A percentile compares a stretch with the other conserved stretches of the same genome.
phyloP scores from a whole-genome alignment of 129 eudicot species.

The Erigeron canadensis region DNA sequence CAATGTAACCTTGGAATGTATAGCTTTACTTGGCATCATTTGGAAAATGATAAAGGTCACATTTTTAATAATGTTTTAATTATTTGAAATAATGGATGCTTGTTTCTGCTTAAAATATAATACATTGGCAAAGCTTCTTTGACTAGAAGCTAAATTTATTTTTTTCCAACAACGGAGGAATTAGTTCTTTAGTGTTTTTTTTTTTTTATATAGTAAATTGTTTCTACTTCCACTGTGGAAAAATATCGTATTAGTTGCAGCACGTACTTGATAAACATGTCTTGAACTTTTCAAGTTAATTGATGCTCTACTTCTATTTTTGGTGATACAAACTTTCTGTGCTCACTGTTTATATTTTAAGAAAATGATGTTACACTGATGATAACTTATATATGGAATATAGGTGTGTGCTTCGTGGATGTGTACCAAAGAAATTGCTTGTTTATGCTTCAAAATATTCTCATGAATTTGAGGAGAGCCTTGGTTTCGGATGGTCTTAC shows the following conservation, averaged over 20 bases:
- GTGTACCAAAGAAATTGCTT: constrained; percentile 94
- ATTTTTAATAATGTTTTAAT: neutral
- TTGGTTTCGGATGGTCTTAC: constrained; percentile 95
- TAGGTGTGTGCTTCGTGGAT: constrained; percentile 99
- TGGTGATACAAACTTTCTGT: constrained; percentile 5
- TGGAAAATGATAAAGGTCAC: constrained; percentile 7
- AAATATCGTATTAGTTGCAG: neutral
- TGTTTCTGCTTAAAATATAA: neutral
- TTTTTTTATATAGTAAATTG: neutral
- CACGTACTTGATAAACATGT: neutral
- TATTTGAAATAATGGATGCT: neutral
- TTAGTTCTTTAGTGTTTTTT: neutral
- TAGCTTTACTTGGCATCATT: neutral
- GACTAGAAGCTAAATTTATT: neutral
- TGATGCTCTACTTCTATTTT: constrained; percentile 11
- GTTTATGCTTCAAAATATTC: constrained; percentile 95
- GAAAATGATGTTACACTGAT: constrained; percentile 19
- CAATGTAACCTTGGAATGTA: neutral
- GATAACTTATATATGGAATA: constrained; percentile 29
- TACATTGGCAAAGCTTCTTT: neutral
- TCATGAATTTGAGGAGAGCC: constrained; percentile 96
- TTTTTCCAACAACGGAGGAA: neutral
- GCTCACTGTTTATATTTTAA: neutral
- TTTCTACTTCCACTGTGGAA: neutral
- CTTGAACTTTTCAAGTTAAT: neutral